phyloP scores from a whole-genome alignment of 1,139 yeast species.

The Tardiomyces depauwii region DNA sequence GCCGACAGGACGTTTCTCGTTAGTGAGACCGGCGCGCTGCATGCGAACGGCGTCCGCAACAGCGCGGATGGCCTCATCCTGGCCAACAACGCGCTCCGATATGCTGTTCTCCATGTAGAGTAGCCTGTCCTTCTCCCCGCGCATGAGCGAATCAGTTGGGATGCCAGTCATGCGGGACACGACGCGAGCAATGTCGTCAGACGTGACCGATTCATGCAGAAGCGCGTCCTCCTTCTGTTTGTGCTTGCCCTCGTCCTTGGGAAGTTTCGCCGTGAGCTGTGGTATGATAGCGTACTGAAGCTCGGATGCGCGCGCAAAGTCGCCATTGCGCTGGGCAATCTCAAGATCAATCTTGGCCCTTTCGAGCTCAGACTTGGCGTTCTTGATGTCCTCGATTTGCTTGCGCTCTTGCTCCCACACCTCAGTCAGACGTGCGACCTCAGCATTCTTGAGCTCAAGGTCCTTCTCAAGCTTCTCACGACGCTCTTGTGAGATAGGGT shows the following conservation, averaged over 20 bases:
- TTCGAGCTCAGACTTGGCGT: conserved; percentile 72
- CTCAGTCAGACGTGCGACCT: conserved; percentile 61
- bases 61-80: conserved; percentile 85
- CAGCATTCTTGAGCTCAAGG: conserved; percentile 66
- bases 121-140: conserved; percentile 88
- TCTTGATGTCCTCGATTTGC: conserved; percentile 64
- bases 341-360: conserved; percentile 76
- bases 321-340: conserved; percentile 70
- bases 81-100: conserved; percentile 79
- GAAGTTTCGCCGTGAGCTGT: conserved; percentile 53
- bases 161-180: conserved; percentile 93
- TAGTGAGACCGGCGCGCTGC: conserved; percentile 92
- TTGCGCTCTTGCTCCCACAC: conserved; percentile 77
- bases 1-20: conserved; percentile 90
- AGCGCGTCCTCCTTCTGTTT: conserved; percentile 26
- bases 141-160: conserved; percentile 83
- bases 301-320: conserved; percentile 81
- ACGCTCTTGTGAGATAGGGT: conserved; percentile 63
- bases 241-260: conserved; percentile 29
- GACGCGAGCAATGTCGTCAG: conserved; percentile 88
- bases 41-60: conserved; percentile 90
- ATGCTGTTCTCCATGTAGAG: conserved; percentile 88
- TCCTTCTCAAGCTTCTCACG: conserved; percentile 80
- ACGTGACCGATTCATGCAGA: conserved; percentile 84
- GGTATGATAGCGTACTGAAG: conserved; percentile 84